A percentile compares a stretch with the other conserved stretches of the same genome.
phyloP scores from a whole-genome alignment of 2,329 filamentous ascomycete species.

The Xylariaceae sp. region DNA sequence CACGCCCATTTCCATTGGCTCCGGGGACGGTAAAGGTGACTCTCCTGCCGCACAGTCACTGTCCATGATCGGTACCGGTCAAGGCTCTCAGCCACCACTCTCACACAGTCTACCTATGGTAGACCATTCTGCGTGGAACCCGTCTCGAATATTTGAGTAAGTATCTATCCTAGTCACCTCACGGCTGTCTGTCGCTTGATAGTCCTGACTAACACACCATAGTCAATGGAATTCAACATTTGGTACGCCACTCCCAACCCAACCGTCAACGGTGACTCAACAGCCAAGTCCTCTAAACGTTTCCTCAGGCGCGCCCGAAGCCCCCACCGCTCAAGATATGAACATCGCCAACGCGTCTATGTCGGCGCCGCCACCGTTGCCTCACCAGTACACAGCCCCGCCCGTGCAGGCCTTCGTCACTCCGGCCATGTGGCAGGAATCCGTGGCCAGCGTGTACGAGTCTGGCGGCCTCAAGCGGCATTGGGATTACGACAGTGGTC shows the following conservation, averaged over 20 bases:
- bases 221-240: conserved; percentile 97
- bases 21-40: conserved; percentile 72
- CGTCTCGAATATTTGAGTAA: conserved; percentile 84
- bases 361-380: conserved; percentile 44
- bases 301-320: conserved; percentile 51
- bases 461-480: conserved; percentile 55
- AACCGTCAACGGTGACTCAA: conserved; percentile 40
- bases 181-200: neutral
- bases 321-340: conserved; percentile 51
- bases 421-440: conserved; percentile 70
- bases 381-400: conserved; percentile 49
- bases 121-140: conserved; percentile 73
- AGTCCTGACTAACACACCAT: conserved; percentile 24
- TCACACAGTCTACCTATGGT: conserved; percentile 55
- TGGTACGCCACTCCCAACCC: conserved; percentile 59
- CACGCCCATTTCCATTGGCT: conserved; percentile 71
- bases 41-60: conserved; percentile 68
- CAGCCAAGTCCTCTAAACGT: conserved; percentile 51
- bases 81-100: conserved; percentile 52
- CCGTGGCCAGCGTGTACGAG: conserved; percentile 65
- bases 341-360: conserved; percentile 45
- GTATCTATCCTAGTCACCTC: conserved; percentile 34
- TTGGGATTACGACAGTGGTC: conserved; percentile 52
- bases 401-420: conserved; percentile 59
- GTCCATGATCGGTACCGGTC: conserved; percentile 61